These are phyloP conservation scores for Arabidopsis lyrata DNA, from an alignment of 441 rosid species.

Conservation along the genomic window DNA sequence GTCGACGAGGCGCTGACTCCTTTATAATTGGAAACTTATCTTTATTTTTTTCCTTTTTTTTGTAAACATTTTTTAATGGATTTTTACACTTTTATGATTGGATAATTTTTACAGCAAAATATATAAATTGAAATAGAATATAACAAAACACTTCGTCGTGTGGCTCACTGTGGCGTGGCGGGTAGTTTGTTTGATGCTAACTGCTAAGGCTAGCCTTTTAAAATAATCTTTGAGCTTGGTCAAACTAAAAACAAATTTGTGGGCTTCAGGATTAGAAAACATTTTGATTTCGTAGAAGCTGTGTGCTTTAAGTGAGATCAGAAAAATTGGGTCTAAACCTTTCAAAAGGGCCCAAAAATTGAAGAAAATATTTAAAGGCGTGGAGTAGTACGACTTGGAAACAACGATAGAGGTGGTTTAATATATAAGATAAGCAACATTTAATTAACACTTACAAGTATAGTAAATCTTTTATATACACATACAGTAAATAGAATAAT, in stretches of 20 bases:
- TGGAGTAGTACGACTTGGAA: neutral
- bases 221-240: constrained; percentile 6
- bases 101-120: neutral
- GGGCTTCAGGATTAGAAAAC: neutral
- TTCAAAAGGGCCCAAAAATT: neutral
- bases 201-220: neutral
- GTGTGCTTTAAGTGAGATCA: neutral
- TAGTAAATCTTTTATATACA: neutral
- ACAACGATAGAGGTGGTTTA: too few species aligned
- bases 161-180: constrained; percentile 20
- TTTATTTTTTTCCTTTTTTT: too few species aligned
- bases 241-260: constrained; percentile 6
- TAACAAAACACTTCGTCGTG: neutral
- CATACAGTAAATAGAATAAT: neutral
- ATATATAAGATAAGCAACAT: constrained; percentile 3
- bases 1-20: constrained; percentile 25
- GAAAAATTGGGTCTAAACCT: neutral
- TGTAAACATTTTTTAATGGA: too few species aligned
- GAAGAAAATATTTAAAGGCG: neutral
- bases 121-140: neutral
- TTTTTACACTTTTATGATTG: neutral
- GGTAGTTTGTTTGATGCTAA: constrained; percentile 12
- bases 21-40: neutral
- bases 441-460: constrained; percentile 2
- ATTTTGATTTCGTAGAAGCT: neutral